A percentile compares a stretch with the other conserved stretches of the same genome.
phyloP scores from a whole-genome alignment of 768 basidiomycete genomes.

The Suillus subluteus region DNA sequence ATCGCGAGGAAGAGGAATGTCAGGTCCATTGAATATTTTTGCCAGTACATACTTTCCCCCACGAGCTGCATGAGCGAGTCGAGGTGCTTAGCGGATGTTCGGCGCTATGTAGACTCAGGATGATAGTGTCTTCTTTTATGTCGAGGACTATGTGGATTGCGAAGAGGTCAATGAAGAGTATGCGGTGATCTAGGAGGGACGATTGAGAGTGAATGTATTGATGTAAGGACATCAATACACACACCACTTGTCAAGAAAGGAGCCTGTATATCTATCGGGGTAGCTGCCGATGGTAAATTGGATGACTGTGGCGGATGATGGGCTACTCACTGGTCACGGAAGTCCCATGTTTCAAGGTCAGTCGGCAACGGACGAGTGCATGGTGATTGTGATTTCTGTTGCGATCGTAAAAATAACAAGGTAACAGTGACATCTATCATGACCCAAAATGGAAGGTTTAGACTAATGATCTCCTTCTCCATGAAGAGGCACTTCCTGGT shows the following conservation, averaged over 20 bases:
- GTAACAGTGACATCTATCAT: too few species aligned
- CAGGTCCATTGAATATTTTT: constrained; percentile 39
- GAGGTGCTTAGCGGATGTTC: constrained; percentile 11
- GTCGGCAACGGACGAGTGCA: too few species aligned
- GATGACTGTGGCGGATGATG: not conserved
- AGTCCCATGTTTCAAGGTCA: too few species aligned
- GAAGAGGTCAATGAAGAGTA: constrained; percentile 6
- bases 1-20: constrained; percentile 51
- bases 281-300: not conserved
- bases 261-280: not conserved
- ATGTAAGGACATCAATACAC: not conserved
- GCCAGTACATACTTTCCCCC: constrained; percentile 21
- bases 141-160: constrained; percentile 7
- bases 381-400: too few species aligned
- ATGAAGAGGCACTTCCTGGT: constrained; percentile 27
- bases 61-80: constrained; percentile 13
- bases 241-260: constrained; percentile 8
- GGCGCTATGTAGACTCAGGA: constrained; percentile 1
- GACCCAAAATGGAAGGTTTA: not conserved
- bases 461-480: constrained; percentile 35
- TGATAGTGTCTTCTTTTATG: not conserved
- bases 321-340: not conserved
- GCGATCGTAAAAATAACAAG: not conserved
- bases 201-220: not conserved
- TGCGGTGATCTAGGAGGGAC: not conserved